phyloP scores from a whole-genome alignment of 2,329 filamentous ascomycete species.

The Ophiocordyceps camponoti-floridani region DNA sequence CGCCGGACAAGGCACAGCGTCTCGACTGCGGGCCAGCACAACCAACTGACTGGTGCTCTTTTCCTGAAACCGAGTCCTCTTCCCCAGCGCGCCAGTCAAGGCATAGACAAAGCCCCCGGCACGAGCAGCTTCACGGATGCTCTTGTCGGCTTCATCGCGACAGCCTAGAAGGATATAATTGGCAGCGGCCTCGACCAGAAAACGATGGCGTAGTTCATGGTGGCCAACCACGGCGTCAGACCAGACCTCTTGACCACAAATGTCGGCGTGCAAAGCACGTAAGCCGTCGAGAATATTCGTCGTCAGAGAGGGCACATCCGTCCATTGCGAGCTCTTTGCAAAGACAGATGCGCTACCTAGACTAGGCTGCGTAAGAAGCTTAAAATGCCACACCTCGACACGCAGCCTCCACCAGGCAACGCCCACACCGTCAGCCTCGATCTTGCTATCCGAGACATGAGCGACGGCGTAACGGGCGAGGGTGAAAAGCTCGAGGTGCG shows the following conservation, averaged over 20 bases:
- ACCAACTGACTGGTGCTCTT: slow-evolving; percentile 75
- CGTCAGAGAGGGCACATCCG: slow-evolving; percentile 38
- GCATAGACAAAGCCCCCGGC: slow-evolving; percentile 62
- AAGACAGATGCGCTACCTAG: slow-evolving; percentile 35
- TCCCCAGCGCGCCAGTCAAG: slow-evolving; percentile 73
- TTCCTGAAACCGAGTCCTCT: slow-evolving; percentile 64
- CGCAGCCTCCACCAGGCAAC: slow-evolving; percentile 49
- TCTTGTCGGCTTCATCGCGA: slow-evolving; percentile 55
- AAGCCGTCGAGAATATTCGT: slow-evolving; percentile 26
- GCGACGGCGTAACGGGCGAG: slow-evolving; percentile 41
- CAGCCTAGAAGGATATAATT: slow-evolving; percentile 72
- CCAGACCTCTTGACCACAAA: slow-evolving; percentile 20
- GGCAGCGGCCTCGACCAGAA: slow-evolving; percentile 66
- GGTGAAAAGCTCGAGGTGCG: slow-evolving; percentile 67
- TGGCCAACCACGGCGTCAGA: slow-evolving; percentile 22
- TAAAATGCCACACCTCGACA: slow-evolving; percentile 52
- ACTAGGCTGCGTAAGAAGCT: slow-evolving; percentile 38
- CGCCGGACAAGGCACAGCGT: slow-evolving; percentile 10
- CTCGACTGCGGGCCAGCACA: slow-evolving; percentile 64
- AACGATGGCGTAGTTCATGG: slow-evolving; percentile 48
- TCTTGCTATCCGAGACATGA: slow-evolving; percentile 6
- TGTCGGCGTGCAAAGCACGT: slow-evolving; percentile 19
- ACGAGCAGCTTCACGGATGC: slow-evolving; percentile 48
- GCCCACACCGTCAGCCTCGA: slow-evolving; percentile 24
- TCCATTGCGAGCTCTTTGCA: slow-evolving; percentile 38